phyloP scores from a whole-genome alignment of 1,139 yeast genomes.

The Hanseniaspora sp. region DNA sequence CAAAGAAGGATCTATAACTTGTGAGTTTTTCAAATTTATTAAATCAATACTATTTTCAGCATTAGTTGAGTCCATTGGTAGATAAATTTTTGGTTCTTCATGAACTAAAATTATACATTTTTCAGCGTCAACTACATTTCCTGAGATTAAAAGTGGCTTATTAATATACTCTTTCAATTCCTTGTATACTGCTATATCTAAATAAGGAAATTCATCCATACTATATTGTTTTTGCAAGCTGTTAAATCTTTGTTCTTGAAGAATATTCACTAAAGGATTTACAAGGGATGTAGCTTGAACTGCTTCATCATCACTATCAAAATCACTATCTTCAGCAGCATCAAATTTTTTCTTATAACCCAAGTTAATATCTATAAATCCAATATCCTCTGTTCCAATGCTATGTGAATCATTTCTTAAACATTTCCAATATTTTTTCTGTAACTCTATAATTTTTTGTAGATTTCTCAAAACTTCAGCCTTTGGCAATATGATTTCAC shows the following conservation, averaged over 20 bases:
- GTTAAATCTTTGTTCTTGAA: constrained; percentile 14
- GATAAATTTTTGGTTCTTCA: constrained; percentile 13
- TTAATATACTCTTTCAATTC: constrained; percentile 2
- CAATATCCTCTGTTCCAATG: constrained; percentile 3
- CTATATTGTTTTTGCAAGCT: background rate
- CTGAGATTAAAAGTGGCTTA: constrained; percentile 2
- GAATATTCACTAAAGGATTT: constrained; percentile 2
- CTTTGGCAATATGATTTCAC: constrained; percentile 42
- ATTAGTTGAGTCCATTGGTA: constrained; percentile 13
- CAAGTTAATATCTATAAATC: background rate
- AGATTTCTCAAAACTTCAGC: constrained; percentile 77
- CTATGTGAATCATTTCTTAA: constrained; percentile 38
- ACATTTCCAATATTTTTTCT: constrained; percentile 80
- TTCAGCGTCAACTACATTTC: constrained; percentile 13
- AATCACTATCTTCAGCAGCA: constrained; percentile 11
- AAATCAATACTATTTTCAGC: constrained; percentile 1
- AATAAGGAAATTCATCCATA: constrained; percentile 10
- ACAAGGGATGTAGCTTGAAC: constrained; percentile 12
- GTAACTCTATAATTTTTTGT: constrained; percentile 69
- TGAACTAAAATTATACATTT: constrained; percentile 7
- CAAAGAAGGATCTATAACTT: constrained; percentile 44
- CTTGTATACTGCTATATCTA: constrained; percentile 9
- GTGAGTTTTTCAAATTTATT: constrained; percentile 9
- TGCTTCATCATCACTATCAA: constrained; percentile 10
- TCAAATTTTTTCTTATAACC: constrained; percentile 12